Base-by-base conservation (phyloP, 441 rosid genomes). In the Macaranga tanarius region DNA sequence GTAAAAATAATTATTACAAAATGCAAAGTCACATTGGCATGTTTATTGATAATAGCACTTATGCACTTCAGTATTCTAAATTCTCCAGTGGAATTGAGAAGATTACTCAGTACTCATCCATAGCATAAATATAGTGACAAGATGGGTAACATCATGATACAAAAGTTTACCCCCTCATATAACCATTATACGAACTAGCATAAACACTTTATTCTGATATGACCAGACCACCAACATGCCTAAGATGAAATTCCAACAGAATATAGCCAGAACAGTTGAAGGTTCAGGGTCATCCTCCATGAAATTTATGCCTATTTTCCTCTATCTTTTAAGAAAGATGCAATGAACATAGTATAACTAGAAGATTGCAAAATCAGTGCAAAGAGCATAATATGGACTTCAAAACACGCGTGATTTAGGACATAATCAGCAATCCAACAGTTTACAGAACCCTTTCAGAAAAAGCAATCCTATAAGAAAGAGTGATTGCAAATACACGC, bases 201-300 rank as follows among this genome's bases (percentile, higher is more conserved):
- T 56, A 34, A 40, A 19, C 11, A 22, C 26, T 22, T 56, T 55
- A 55, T 0, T 22, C 20, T 15, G 42, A 28, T 57, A 50, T 23
- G 16, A 7, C 25, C 47, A 70, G 48, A 11, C 31, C 5, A 26
- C 16, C 25, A 38, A 50, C 59, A 34, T 52, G 48, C 66, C 12
- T n/a, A 31, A 59, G 26, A 51, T 28, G 45, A 60, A 50, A 71
- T 31, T 71, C 59, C 26, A 47, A 60, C 12, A 10, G 38, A 61
- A 60, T n/a, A 11, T 50, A 47, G 15, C 44, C 4, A 22, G 58
- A 56, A 54, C 51, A 42, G 23, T 44, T 23, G 15, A 23, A 69
- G 42, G 16, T 23, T 56, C 44, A 58, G 3, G 25, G 17, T 51
- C n/a, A n/a, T n/a, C 55, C 2, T 51, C 55, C 55, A 51, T 3